phyloP scores from a whole-genome alignment of 257 asterid species.

The Nicotiana noctiflora region DNA sequence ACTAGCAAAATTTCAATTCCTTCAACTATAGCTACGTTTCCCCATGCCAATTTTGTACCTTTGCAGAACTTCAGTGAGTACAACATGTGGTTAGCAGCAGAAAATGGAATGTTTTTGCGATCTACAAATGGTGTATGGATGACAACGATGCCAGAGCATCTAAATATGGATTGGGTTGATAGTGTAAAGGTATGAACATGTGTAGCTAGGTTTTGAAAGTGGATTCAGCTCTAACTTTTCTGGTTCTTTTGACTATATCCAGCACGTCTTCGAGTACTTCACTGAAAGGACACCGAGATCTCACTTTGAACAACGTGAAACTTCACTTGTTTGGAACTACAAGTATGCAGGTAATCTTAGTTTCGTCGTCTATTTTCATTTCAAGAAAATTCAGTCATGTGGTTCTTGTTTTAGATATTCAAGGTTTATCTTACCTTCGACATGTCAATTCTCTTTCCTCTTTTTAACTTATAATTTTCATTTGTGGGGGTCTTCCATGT shows the following conservation, averaged over 20 bases:
- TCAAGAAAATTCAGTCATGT: constrained; percentile 8
- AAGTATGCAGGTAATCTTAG: constrained; percentile 74
- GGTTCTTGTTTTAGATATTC: not conserved
- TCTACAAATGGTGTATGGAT: constrained; percentile 83
- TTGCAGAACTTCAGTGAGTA: constrained; percentile 79
- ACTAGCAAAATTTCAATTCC: constrained; percentile 3
- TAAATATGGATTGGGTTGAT: constrained; percentile 96
- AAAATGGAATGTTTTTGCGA: constrained; percentile 94
- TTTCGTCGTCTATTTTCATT: not conserved
- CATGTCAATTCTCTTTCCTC: not conserved
- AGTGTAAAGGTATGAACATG: constrained; percentile 56
- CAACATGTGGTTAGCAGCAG: constrained; percentile 98
- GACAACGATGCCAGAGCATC: constrained; percentile 99
- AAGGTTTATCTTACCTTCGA: not conserved
- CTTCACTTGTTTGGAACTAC: constrained; percentile 94
- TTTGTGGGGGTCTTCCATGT: not conserved
- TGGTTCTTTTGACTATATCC: constrained; percentile 22
- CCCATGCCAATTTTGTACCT: constrained; percentile 17
- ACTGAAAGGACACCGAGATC: constrained; percentile 98
- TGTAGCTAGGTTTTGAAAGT: constrained; percentile 8
- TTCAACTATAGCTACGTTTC: not conserved
- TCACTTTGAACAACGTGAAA: constrained; percentile 73
- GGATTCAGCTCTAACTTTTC: constrained; percentile 16
- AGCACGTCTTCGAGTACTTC: constrained; percentile 96
- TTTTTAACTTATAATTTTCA: not conserved